Evolutionary conservation across 1,284 basidiomycete genomes (phyloP).

Genomic region (Heliocybe sulcata): DNA sequence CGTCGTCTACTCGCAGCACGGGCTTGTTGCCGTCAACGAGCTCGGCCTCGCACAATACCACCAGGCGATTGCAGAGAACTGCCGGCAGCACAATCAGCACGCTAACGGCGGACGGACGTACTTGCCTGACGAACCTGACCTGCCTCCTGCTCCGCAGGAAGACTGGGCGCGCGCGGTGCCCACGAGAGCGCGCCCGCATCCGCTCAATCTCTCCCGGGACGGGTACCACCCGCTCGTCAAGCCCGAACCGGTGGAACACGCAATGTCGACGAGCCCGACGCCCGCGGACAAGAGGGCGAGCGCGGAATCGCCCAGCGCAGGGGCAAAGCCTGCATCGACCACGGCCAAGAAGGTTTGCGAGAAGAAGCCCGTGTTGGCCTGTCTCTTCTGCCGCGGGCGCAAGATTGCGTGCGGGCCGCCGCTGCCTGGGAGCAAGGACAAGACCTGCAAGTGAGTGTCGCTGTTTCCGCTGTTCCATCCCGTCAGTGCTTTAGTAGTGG

Average conservation of each 20-base stretch:
- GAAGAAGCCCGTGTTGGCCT: slow-evolving; percentile 34
- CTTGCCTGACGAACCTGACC: not conserved
- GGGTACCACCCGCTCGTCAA: slow-evolving; percentile 1
- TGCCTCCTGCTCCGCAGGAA: not conserved
- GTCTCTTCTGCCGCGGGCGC: slow-evolving; percentile 35
- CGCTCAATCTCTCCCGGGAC: not conserved
- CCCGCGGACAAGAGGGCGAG: not conserved
- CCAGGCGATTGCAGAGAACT: not conserved
- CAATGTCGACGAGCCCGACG: not conserved
- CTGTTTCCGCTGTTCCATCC: not conserved
- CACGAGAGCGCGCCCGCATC: not conserved
- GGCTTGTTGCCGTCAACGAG: not conserved
- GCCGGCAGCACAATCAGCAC: not conserved
- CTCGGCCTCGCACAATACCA: not conserved
- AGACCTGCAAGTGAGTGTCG: slow-evolving; percentile 33
- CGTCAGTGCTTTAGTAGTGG: not conserved
- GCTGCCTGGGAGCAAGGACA: slow-evolving; percentile 24
- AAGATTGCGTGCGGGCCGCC: slow-evolving; percentile 39
- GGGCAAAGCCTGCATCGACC: not conserved
- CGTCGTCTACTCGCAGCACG: not conserved
- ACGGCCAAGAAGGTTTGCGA: slow-evolving; percentile 22
- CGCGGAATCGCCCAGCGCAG: not conserved
- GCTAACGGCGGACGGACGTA: not conserved
- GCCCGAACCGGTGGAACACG: not conserved
- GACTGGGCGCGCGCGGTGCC: not conserved